Conservation (phyloP, 2,329 filamentous ascomycete genomes). For the Didymella keratinophila region DNA sequence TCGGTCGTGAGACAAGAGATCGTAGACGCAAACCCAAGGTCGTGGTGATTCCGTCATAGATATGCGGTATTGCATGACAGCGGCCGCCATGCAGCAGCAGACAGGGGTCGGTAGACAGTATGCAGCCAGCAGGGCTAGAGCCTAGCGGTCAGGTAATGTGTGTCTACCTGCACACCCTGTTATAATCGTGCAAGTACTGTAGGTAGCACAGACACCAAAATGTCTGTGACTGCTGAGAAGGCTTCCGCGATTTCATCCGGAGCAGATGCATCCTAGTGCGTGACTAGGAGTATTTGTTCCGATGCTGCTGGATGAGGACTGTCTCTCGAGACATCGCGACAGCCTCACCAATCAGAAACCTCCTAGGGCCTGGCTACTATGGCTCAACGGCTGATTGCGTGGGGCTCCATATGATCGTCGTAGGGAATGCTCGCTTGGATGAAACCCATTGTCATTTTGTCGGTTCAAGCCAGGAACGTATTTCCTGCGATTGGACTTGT, state of each 20-base stretch:
- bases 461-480: slow-evolving; percentile 36
- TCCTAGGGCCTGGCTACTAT: background rate
- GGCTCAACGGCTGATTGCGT: background rate
- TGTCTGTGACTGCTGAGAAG: background rate
- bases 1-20: slow-evolving; percentile 12
- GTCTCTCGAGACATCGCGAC: background rate
- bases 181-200: background rate
- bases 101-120: slow-evolving; percentile 2
- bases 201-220: background rate
- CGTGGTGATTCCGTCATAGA: slow-evolving; percentile 18
- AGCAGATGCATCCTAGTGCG: background rate
- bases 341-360: background rate
- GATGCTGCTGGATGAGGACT: background rate
- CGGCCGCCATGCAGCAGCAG: slow-evolving; percentile 10
- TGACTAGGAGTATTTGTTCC: too few species aligned
- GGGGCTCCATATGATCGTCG: background rate
- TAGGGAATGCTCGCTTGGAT: background rate
- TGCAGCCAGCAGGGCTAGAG: slow-evolving; percentile 2
- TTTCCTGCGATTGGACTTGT: slow-evolving; percentile 48
- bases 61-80: slow-evolving; percentile 16
- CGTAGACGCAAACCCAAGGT: background rate
- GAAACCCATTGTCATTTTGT: background rate
- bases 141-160: background rate
- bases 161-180: background rate
- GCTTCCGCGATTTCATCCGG: background rate